These are phyloP conservation scores for Neurospora sp. DNA, from an alignment of 495 filamentous ascomycete species.

Conservation along the genomic window DNA sequence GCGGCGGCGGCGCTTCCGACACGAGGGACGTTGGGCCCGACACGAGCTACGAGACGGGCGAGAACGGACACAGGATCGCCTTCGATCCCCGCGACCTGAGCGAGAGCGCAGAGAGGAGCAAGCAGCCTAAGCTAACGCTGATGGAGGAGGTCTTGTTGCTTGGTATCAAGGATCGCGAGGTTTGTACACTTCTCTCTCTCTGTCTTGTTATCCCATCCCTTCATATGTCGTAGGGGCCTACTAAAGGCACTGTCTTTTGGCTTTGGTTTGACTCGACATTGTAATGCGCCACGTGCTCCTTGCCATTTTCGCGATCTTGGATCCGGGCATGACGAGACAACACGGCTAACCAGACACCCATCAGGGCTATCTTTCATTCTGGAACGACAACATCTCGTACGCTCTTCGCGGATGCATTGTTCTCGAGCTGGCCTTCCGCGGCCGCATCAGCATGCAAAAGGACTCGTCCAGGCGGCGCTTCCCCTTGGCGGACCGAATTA, in stretches of 20 bases:
- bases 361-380: constrained; percentile 95
- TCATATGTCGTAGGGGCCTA: not conserved
- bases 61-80: constrained; percentile 98
- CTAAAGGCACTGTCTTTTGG: not conserved
- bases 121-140: constrained; percentile 93
- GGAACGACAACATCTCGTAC: constrained; percentile 99
- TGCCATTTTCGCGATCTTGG: not conserved
- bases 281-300: not conserved
- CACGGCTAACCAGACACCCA: constrained; percentile 2
- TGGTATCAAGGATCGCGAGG: constrained; percentile 97
- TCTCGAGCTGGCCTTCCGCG: constrained; percentile 89
- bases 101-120: constrained; percentile 91
- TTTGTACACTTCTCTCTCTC: constrained; percentile 26
- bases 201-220: not conserved
- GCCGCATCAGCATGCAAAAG: constrained; percentile 97
- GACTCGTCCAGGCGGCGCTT: constrained; percentile 87
- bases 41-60: constrained; percentile 82
- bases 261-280: not conserved
- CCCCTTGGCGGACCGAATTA: constrained; percentile 80
- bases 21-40: constrained; percentile 60
- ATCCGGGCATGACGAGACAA: not conserved
- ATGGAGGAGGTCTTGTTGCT: constrained; percentile 97
- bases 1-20: constrained; percentile 25
- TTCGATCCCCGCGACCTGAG: constrained; percentile 96
- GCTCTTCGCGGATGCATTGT: constrained; percentile 96